Evolutionary conservation across 148 eudicot genomes (phyloP).

Genomic region (Arbutus unedo): DNA sequence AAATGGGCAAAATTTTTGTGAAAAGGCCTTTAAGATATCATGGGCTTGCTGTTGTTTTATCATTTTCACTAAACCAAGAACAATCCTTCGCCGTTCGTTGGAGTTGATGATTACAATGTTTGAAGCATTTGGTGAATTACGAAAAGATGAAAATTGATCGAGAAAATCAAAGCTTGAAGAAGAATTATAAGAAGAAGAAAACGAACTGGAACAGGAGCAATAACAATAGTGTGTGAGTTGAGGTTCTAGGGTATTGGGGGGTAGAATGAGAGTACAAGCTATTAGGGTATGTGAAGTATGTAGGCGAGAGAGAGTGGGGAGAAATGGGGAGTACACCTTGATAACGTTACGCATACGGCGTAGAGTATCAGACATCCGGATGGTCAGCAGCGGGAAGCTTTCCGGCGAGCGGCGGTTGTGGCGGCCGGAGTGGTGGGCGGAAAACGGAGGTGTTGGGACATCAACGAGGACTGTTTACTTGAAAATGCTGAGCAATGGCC

Average conservation of each 20-base stretch:
- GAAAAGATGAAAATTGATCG: slow-evolving; percentile 55
- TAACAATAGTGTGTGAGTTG: slow-evolving; percentile 19
- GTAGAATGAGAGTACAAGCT: slow-evolving; percentile 18
- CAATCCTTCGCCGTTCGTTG: slow-evolving; percentile 53
- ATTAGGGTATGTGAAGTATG: slow-evolving; percentile 21
- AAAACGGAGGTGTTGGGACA: not conserved
- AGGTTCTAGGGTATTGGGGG: slow-evolving; percentile 15
- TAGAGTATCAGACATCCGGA: slow-evolving; percentile 46
- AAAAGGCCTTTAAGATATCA: slow-evolving; percentile 38
- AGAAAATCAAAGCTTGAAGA: slow-evolving; percentile 32
- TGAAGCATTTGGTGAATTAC: slow-evolving; percentile 17
- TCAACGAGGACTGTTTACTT: not conserved
- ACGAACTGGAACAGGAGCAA: slow-evolving; percentile 16
- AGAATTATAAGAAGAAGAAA: slow-evolving; percentile 6
- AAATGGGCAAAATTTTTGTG: slow-evolving; percentile 58
- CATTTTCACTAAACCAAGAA: slow-evolving; percentile 50
- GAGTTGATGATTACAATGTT: slow-evolving; percentile 38
- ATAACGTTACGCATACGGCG: slow-evolving; percentile 29
- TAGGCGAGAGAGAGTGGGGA: slow-evolving; percentile 19
- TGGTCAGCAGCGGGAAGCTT: slow-evolving; percentile 14
- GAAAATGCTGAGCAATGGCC: not conserved
- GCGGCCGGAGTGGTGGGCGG: slow-evolving; percentile 2
- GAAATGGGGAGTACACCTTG: slow-evolving; percentile 38
- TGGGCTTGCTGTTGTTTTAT: slow-evolving; percentile 37
- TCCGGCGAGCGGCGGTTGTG: slow-evolving; percentile 18